A percentile compares a stretch with the other conserved stretches of the same genome.
These are phyloP conservation scores for Crithidia sp. DNA, from an alignment of 208 protist species.

Conservation along the genomic window DNA sequence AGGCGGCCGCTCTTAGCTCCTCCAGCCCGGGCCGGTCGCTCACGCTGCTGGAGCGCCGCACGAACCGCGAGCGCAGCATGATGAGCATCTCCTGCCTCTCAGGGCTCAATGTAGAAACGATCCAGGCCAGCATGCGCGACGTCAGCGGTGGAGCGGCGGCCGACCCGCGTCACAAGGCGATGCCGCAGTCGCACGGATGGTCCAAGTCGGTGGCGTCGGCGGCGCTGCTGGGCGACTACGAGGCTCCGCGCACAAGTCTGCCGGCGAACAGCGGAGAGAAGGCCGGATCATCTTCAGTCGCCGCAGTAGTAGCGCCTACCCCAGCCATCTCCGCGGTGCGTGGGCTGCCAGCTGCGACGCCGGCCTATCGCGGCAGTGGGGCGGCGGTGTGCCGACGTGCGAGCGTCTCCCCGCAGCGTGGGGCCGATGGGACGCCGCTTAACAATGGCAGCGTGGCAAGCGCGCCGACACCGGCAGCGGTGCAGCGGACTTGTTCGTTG, in stretches of 20 bases:
- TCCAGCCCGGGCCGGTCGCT: slow-evolving; percentile 31
- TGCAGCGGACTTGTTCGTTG: too few relatives aligned
- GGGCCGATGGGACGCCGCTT: neutral
- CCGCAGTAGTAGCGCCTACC: neutral
- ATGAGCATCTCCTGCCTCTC: slow-evolving; percentile 67
- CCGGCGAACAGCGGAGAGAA: neutral
- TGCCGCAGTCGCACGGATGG: slow-evolving; percentile 61
- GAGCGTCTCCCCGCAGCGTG: neutral
- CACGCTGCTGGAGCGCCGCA: slow-evolving; percentile 82
- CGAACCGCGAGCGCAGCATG: slow-evolving; percentile 44
- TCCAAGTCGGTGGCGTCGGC: slow-evolving; percentile 51
- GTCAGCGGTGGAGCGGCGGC: slow-evolving; percentile 1
- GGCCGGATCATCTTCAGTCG: too few relatives aligned
- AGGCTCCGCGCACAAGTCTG: slow-evolving; percentile 8
- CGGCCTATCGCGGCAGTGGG: neutral
- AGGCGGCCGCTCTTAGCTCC: neutral
- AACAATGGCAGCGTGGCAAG: neutral
- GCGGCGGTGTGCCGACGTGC: neutral
- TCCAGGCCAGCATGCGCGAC: slow-evolving; percentile 58
- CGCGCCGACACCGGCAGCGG: neutral
- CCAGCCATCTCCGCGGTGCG: neutral
- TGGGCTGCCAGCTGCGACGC: neutral
- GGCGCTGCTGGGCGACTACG: slow-evolving; percentile 31
- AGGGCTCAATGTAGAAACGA: slow-evolving; percentile 68
- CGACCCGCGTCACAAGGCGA: slow-evolving; percentile 16